Evolutionary conservation across 148 eudicot genomes (phyloP), one percentile per base, ranked within the genome.

Genomic region (Chenopodium formosanum): DNA sequence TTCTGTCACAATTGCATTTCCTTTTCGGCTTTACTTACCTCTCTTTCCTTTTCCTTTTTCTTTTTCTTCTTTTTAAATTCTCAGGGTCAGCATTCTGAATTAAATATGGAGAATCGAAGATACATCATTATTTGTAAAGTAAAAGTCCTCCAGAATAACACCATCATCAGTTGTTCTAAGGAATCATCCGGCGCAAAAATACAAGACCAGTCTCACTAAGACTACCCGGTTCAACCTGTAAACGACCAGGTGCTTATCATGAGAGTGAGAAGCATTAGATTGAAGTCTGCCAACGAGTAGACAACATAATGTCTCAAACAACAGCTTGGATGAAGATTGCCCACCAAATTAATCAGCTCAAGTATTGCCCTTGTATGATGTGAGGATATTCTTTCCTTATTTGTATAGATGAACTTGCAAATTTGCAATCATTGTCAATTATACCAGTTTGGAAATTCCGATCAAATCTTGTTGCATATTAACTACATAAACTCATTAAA

Each of bases 1-100:
- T 19, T 2, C 2, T 6, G 25, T 19, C 74, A 20, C 46, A 19
- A 70, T 37, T 66, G 31, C 70, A 66, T 66, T 11, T 8, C 70
- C 46, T 70, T 70, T 70, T 70, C 16, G 74, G 74, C 46, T 17
- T 69, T 69, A 16, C 10, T 29, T 67, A 67, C 71, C 71, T 19
- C 37, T 69, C 46, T 69, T 40, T 32, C n/a, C 37, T 69, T 14
- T 16, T 0, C 2, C 7, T 20, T 1, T 20, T 40, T 20, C 44
- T 56, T 19, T 13, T 14, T 17, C 17, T 56, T 56, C 17, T 16
- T 50, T 50, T 12, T 50, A 13, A 10, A 10, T 40, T 40, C 0
- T 40, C 56, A 52, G 56, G 16, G 22, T 9, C 37, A 40, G 74
- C 25, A 20, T 70, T 19, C 40, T 32, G 23, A 32, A 13, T 9